A percentile compares a stretch with the other conserved stretches of the same genome.
phyloP scores from a whole-genome alignment of 169 alveolate genomes.

The Cryptosporidium meleagridis region DNA sequence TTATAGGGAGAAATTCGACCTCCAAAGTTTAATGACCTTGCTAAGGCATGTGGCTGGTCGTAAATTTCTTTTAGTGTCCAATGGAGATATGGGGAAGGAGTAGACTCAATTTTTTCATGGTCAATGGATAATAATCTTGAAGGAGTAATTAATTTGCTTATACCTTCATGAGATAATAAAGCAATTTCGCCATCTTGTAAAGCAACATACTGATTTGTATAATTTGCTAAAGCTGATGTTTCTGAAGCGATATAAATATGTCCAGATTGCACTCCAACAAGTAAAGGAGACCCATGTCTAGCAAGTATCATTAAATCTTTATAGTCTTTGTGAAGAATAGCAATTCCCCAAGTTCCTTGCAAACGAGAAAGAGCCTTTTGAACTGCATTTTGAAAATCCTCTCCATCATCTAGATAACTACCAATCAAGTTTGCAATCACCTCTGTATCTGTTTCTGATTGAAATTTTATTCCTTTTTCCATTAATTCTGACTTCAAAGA shows the following conservation, averaged over 20 bases:
- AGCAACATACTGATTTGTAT: slow-evolving; percentile 91
- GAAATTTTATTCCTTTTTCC: slow-evolving; percentile 82
- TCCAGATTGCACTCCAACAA: slow-evolving; percentile 87
- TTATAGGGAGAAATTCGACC: slow-evolving; percentile 82
- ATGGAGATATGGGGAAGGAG: slow-evolving; percentile 89
- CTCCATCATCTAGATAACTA: slow-evolving; percentile 85
- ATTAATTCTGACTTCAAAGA: slow-evolving; percentile 81
- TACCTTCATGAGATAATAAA: slow-evolving; percentile 83
- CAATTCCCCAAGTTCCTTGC: slow-evolving; percentile 97
- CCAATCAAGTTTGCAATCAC: slow-evolving; percentile 95
- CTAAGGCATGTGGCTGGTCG: slow-evolving; percentile 87
- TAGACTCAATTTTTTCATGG: slow-evolving; percentile 80
- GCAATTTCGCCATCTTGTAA: slow-evolving; percentile 91
- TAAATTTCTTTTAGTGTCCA: slow-evolving; percentile 92
- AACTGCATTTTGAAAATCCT: slow-evolving; percentile 87
- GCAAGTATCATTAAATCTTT: slow-evolving; percentile 92
- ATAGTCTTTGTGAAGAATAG: slow-evolving; percentile 87
- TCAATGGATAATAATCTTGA: slow-evolving; percentile 76
- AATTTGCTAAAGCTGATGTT: slow-evolving; percentile 91
- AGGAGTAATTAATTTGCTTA: slow-evolving; percentile 79
- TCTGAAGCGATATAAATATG: slow-evolving; percentile 93
- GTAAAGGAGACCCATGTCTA: slow-evolving; percentile 92
- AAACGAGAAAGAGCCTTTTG: slow-evolving; percentile 86
- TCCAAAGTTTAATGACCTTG: slow-evolving; percentile 87
- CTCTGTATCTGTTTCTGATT: slow-evolving; percentile 95